These are phyloP conservation scores for Stachybotrys echinatus DNA, from an alignment of 2,329 filamentous ascomycete genomes.

Conservation along the genomic window DNA sequence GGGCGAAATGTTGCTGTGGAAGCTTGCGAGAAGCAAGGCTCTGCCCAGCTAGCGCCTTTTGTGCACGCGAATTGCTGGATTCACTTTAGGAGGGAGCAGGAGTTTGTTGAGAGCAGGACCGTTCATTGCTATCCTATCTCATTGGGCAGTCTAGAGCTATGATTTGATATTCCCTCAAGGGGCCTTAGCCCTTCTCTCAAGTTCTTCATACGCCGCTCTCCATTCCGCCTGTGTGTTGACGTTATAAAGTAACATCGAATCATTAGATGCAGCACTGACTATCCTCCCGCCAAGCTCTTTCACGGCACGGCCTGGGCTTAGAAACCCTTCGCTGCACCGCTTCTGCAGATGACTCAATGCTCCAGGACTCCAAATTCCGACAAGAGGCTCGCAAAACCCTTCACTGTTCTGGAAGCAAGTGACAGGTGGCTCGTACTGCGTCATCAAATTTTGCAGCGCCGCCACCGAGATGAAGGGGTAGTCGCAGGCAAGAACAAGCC, in stretches of 20 bases:
- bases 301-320: not conserved
- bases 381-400: not conserved
- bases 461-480: not conserved
- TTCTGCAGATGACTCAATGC: not conserved
- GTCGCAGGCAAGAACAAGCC: conserved; percentile 2
- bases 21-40: not conserved
- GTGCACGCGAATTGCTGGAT: conserved; percentile 2
- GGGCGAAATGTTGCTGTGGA: not conserved
- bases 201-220: not conserved
- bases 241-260: not conserved
- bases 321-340: not conserved
- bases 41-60: not conserved
- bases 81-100: not conserved
- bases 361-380: not conserved
- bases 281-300: not conserved
- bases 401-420: not conserved
- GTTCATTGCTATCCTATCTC: not conserved
- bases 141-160: not conserved
- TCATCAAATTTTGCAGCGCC: not conserved
- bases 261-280: not conserved
- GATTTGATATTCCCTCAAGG: too few species aligned
- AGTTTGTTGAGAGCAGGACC: not conserved
- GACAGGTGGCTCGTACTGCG: not conserved
- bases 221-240: not conserved
- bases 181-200: too few species aligned